phyloP scores from a whole-genome alignment of 2,329 filamentous ascomycete species.

The Stagonosporopsis chrysanthemi region DNA sequence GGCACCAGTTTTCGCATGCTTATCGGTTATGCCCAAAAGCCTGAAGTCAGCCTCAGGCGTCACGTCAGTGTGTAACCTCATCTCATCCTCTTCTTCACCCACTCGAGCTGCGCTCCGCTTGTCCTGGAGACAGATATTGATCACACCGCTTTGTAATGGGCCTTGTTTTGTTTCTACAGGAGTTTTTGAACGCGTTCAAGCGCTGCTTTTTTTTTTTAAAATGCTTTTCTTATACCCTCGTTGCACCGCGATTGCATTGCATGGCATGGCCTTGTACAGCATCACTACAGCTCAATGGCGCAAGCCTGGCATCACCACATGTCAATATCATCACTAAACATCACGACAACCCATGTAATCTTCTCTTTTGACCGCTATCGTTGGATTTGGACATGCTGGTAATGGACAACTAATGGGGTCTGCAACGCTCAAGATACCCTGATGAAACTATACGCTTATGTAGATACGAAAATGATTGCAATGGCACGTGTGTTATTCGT shows the following conservation, averaged over 20 bases:
- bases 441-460: constrained; percentile 15
- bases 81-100: constrained; percentile 15
- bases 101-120: constrained; percentile 43
- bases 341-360: constrained; percentile 30
- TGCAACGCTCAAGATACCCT: constrained; percentile 13
- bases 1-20: constrained; percentile 88
- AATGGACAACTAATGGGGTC: constrained; percentile 33
- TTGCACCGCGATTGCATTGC: constrained; percentile 44
- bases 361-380: constrained; percentile 15
- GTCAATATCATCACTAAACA: constrained; percentile 12
- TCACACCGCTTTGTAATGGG: constrained; percentile 22
- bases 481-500: not conserved
- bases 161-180: constrained; percentile 20
- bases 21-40: constrained; percentile 89
- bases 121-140: constrained; percentile 36
- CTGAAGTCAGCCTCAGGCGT: constrained; percentile 57
- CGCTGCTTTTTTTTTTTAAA: constrained; percentile 23
- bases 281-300: constrained; percentile 23
- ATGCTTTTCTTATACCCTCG: constrained; percentile 43
- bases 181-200: constrained; percentile 46
- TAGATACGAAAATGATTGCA: constrained; percentile 13
- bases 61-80: constrained; percentile 56
- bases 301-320: constrained; percentile 11
- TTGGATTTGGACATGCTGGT: constrained; percentile 42
- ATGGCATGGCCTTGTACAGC: constrained; percentile 23